Evolutionary conservation across 257 asterid species (phyloP).

Genomic region (Thymus quinquecostatus): DNA sequence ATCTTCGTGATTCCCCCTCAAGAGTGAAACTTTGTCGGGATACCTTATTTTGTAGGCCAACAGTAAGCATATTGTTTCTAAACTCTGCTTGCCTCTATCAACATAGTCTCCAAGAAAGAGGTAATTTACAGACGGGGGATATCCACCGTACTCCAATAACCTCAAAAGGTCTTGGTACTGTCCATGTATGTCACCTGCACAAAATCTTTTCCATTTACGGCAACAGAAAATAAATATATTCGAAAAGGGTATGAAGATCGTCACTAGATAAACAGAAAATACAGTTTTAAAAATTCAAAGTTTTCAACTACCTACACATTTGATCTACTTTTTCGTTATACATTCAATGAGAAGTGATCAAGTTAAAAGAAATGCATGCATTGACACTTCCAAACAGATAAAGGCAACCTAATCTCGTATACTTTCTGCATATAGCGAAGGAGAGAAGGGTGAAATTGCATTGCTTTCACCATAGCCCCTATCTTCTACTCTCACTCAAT

Average conservation of each 20-base stretch:
- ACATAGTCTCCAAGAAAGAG: slow-evolving; percentile 85
- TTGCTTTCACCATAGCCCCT: neutral
- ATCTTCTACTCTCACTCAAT: neutral
- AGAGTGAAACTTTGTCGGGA: slow-evolving; percentile 65
- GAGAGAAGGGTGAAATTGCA: neutral
- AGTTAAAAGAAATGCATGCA: neutral
- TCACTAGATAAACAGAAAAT: neutral
- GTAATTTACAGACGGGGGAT: slow-evolving; percentile 71
- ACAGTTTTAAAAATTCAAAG: neutral
- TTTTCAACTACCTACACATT: neutral
- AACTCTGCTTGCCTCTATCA: slow-evolving; percentile 83
- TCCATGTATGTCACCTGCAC: slow-evolving; percentile 82
- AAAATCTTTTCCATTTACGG: slow-evolving; percentile 1
- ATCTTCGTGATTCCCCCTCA: slow-evolving; percentile 86
- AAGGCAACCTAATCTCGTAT: neutral
- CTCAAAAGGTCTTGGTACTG: slow-evolving; percentile 77
- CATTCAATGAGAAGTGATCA: neutral
- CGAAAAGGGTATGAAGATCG: too few species aligned
- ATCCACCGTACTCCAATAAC: slow-evolving; percentile 75
- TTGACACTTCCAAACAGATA: neutral
- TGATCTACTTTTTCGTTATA: neutral
- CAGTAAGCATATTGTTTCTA: slow-evolving; percentile 80
- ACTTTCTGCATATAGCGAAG: neutral
- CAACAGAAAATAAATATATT: neutral
- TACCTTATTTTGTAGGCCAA: slow-evolving; percentile 75